Percentiles rank a stretch among this genome's conserved stretches.
Evolutionary conservation across 441 rosid species (phyloP).

Genomic region (Aleurites moluccanus): DNA sequence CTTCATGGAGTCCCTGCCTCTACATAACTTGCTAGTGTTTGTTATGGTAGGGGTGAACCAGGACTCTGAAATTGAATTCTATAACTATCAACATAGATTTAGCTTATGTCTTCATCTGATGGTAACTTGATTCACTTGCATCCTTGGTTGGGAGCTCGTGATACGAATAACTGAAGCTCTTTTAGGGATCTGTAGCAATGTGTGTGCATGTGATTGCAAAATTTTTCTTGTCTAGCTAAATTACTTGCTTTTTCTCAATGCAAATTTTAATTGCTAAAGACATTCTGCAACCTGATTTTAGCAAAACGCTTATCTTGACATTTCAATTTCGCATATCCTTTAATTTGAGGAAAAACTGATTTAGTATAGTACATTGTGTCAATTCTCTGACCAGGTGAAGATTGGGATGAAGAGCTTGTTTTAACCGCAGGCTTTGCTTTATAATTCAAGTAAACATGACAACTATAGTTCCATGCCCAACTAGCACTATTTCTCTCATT

Average conservation of each 20-base stretch:
- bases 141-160: background rate
- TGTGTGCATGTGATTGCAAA: slow-evolving; percentile 12
- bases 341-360: slow-evolving; percentile 14
- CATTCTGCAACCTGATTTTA: background rate
- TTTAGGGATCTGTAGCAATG: background rate
- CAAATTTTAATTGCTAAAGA: background rate
- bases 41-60: background rate
- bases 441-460: slow-evolving; percentile 48
- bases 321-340: background rate
- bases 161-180: background rate
- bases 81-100: too few relatives aligned
- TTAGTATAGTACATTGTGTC: slow-evolving; percentile 8
- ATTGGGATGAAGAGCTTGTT: slow-evolving; percentile 33
- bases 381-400: slow-evolving; percentile 36
- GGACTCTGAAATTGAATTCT: background rate
- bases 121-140: background rate
- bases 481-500: slow-evolving; percentile 54
- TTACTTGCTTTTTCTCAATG: background rate
- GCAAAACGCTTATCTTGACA: background rate
- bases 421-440: slow-evolving; percentile 22
- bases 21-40: background rate
- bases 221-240: background rate
- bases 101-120: background rate
- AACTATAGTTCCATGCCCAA: slow-evolving; percentile 52
- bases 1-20: background rate